Evolutionary conservation across 495 filamentous ascomycete species (phyloP).

Genomic region (Evernia prunastri): DNA sequence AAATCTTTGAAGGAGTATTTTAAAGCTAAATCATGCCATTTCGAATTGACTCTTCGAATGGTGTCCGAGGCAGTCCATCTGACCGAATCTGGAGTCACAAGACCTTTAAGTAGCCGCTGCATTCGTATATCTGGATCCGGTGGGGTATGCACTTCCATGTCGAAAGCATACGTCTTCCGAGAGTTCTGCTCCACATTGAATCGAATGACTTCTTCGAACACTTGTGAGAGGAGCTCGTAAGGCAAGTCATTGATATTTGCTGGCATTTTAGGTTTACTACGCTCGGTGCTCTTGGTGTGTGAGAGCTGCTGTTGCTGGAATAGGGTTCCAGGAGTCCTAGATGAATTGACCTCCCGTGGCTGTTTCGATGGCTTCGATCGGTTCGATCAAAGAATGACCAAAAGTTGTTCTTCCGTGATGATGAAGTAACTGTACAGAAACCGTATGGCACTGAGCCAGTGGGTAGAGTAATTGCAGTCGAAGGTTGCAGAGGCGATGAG

Average conservation of each 20-base stretch:
- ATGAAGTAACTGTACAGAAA: too few relatives aligned
- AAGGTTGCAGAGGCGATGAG: too few relatives aligned
- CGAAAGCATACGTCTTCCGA: slow-evolving; percentile 21
- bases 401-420: too few relatives aligned
- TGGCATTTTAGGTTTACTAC: neutral
- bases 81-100: slow-evolving; percentile 40
- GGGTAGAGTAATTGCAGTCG: too few relatives aligned
- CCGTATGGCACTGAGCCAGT: too few relatives aligned
- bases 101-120: slow-evolving; percentile 41
- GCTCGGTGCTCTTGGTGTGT: neutral
- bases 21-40: slow-evolving; percentile 48
- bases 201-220: slow-evolving; percentile 40
- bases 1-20: slow-evolving; percentile 40
- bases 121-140: slow-evolving; percentile 24
- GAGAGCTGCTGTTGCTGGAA: neutral
- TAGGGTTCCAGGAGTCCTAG: neutral
- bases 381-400: too few relatives aligned
- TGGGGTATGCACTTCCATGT: neutral
- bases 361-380: too few relatives aligned
- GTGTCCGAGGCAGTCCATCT: slow-evolving; percentile 42
- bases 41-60: slow-evolving; percentile 41
- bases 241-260: slow-evolving; percentile 41
- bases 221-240: slow-evolving; percentile 43
- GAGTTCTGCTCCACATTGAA: slow-evolving; percentile 36
- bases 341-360: neutral